Evolutionary conservation across 2,329 filamentous ascomycete species (phyloP), one percentile per base, ranked within the genome.

Genomic region (Cladophialophora psammophila): DNA sequence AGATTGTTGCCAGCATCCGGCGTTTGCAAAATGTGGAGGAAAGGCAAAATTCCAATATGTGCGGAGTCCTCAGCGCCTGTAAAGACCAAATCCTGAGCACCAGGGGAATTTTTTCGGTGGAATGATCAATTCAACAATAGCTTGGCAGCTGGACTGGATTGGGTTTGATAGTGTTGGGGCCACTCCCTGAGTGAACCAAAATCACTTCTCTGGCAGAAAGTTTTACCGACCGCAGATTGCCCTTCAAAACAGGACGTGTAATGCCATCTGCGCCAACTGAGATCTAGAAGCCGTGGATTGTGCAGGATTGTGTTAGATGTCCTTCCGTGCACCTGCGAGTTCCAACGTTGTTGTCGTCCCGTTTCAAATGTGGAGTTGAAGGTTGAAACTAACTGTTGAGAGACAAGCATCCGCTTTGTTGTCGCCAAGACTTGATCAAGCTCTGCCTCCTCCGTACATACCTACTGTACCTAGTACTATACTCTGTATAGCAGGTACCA

Each of bases 201-300:
- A 53, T 61, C 45, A 18, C 26, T 18, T 36, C 15, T 3, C n/a
- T 52, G 59, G 59, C 13, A 61, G 48, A 61, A 53, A 34, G 32
- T 53, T 61, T 42, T 61, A 35, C 59, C 59, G 59, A 32, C 8
- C 35, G 2, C 26, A 61, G 42, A 53, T 32, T 40, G 15, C n/a
- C 42, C 20, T 48, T 10, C 9, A 3, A 10, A 20, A 20, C 1
- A 13, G 12, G 12, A 9, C 36, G 18, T 35, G 42, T 18, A 26
- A 52, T 13, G 15, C 45, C 59, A 54, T 20, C 32, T 15, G 38
- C 34, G 34, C 42, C 45, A 34, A 59, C 20, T 18, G 8, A 9
- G 15, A 9, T 31, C 18, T 9, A 50, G 45, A 50, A 50, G 45
- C 6, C 12, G 4, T 50, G 20, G 20, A 10, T 26, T 50, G 45